Evolutionary conservation across 345 rosid species (phyloP), one percentile per base, ranked within the genome.

Genomic region (Eucalyptus decipiens): DNA sequence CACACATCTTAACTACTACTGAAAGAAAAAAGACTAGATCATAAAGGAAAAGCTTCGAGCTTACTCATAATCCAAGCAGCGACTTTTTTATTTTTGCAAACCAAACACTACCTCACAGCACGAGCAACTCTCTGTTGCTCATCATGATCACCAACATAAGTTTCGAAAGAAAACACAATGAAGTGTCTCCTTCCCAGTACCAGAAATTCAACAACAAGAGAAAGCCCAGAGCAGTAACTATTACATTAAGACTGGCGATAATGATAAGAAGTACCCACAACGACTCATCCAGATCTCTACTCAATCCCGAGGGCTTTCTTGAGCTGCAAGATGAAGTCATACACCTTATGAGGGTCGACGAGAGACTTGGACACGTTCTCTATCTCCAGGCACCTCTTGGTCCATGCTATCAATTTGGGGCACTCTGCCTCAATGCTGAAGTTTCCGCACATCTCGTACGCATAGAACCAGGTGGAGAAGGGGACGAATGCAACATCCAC

Each of bases 401-500:
- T 83, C 95, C 94, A 93, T 5, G 89, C 90, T 4, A 89, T 51
- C 16, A 94, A 6, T 62, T 91, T 92, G 28, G 94, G 94, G 86
- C 91, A 90, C 88, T 91, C 90, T 8, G 89, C 88, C 80, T 90
- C 93, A 0, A 91, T n/a, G 85, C 87, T 89, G 87, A 94, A 93
- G n/a, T 90, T 91, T 1, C 90, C 94, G 2, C 49, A 88, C 18
- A 18, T 92, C 90, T 92, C 94, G 69, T 43, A 88, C 4, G 91
- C 58, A 48, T 88, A 48, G 90, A 93, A 91, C 93, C 91, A 93
- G 37, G 43, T 21, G 24, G 47, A 80, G 86, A 69, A 87, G 7
- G 93, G 92, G 24, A 93, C 88, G 32, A 91, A 14, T 13, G 87
- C 65, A 4, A 91, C 37, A 54, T 91, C 95, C 23, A 91, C 88